Evolutionary conservation across 2,329 filamentous ascomycete genomes (phyloP).

Genomic region (Mycosphaerella sp.): DNA sequence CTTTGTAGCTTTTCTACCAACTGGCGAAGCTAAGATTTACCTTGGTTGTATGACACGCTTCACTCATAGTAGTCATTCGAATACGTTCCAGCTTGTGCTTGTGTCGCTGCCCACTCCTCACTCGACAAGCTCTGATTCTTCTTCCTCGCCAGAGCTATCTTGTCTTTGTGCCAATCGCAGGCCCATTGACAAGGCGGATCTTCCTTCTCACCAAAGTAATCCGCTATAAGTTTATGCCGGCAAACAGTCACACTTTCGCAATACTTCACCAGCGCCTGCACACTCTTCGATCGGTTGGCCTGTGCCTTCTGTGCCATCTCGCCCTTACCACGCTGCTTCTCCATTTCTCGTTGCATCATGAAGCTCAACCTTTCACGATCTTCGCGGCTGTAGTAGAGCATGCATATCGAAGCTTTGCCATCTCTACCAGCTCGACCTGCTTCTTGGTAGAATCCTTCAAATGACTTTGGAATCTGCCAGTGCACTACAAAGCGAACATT

Average conservation of each 20-base stretch:
- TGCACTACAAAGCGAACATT: constrained; percentile 92
- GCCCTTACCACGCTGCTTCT: constrained; percentile 30
- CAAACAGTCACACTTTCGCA: constrained; percentile 72
- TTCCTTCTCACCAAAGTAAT: constrained; percentile 64
- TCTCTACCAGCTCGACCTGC: constrained; percentile 86
- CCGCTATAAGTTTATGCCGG: constrained; percentile 67
- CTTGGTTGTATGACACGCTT: background rate
- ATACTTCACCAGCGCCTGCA: constrained; percentile 62
- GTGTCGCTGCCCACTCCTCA: constrained; percentile 47
- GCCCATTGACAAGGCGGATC: constrained; percentile 40
- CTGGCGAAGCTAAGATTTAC: too few species aligned
- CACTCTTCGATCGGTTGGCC: constrained; percentile 39
- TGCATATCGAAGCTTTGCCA: constrained; percentile 77
- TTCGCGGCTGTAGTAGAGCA: constrained; percentile 85
- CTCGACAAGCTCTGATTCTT: constrained; percentile 43
- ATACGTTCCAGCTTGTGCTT: constrained; percentile 41
- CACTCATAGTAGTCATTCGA: constrained; percentile 32
- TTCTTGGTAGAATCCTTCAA: constrained; percentile 96
- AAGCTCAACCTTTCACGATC: constrained; percentile 68
- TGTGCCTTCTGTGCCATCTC: constrained; percentile 34
- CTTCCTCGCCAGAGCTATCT: constrained; percentile 36
- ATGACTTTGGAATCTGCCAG: constrained; percentile 88
- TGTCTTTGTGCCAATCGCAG: constrained; percentile 47
- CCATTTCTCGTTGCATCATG: constrained; percentile 44
- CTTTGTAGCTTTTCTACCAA: too few species aligned